These are phyloP conservation scores for Whalleya microplaca DNA, from an alignment of 2,329 filamentous ascomycete genomes.

Conservation along the genomic window DNA sequence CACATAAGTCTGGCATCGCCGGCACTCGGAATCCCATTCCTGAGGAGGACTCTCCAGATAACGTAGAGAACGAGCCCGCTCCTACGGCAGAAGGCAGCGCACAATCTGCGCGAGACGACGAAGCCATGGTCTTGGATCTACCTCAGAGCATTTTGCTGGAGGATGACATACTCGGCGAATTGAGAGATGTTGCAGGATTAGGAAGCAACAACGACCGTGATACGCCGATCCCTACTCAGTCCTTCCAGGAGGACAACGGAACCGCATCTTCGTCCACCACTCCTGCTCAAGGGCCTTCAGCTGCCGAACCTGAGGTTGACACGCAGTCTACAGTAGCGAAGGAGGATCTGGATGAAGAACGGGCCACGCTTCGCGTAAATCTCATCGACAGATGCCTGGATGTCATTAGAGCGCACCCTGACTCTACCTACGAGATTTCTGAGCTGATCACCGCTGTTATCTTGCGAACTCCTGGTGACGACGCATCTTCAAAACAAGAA, in stretches of 20 bases:
- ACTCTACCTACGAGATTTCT: slow-evolving; percentile 86
- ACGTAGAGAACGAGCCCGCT: slow-evolving; percentile 40
- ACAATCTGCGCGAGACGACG: slow-evolving; percentile 25
- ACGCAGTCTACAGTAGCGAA: slow-evolving; percentile 56
- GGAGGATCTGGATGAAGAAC: slow-evolving; percentile 78
- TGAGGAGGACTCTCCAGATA: slow-evolving; percentile 49
- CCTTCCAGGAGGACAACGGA: slow-evolving; percentile 30
- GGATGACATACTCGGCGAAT: slow-evolving; percentile 29
- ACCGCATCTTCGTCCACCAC: slow-evolving; percentile 29
- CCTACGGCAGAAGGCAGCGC: slow-evolving; percentile 36
- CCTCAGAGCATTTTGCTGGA: slow-evolving; percentile 27
- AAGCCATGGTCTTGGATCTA: slow-evolving; percentile 34
- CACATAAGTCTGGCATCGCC: slow-evolving; percentile 60
- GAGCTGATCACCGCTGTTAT: slow-evolving; percentile 81
- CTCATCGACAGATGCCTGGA: slow-evolving; percentile 90
- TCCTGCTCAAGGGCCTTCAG: slow-evolving; percentile 24
- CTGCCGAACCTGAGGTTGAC: slow-evolving; percentile 23
- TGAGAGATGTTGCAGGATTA: slow-evolving; percentile 19
- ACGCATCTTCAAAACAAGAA: slow-evolving; percentile 61
- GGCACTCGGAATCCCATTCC: slow-evolving; percentile 71
- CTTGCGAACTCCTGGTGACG: slow-evolving; percentile 58
- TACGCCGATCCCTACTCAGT: slow-evolving; percentile 27
- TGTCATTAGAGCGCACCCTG: slow-evolving; percentile 83
- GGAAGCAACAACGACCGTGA: slow-evolving; percentile 24
- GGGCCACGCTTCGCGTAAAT: slow-evolving; percentile 71